A percentile compares a stretch with the other conserved stretches of the same genome.
phyloP scores from a whole-genome alignment of 2,329 filamentous ascomycete genomes.

The Fusarium guadeloupense region DNA sequence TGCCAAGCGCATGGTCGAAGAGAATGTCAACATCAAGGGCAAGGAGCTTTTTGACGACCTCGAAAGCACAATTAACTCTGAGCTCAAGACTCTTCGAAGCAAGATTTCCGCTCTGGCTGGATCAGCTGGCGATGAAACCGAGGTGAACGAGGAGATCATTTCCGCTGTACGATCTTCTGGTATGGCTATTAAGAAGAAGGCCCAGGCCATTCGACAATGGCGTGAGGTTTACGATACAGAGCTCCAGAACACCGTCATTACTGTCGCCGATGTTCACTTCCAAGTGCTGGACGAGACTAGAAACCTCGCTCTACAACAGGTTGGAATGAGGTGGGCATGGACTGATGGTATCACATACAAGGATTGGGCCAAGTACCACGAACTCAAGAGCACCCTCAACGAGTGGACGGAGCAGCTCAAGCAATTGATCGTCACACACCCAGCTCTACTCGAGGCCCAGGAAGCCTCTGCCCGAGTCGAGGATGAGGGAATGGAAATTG shows the following conservation, averaged over 20 bases:
- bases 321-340: slow-evolving; percentile 95
- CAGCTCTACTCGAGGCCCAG: slow-evolving; percentile 74
- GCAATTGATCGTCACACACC: slow-evolving; percentile 77
- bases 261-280: slow-evolving; percentile 81
- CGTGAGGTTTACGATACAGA: slow-evolving; percentile 75
- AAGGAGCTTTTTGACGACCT: slow-evolving; percentile 74
- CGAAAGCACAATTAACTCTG: slow-evolving; percentile 70
- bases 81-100: slow-evolving; percentile 72
- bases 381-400: slow-evolving; percentile 81
- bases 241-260: slow-evolving; percentile 72
- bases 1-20: slow-evolving; percentile 63
- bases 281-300: slow-evolving; percentile 84
- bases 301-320: slow-evolving; percentile 86
- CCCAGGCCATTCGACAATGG: slow-evolving; percentile 81
- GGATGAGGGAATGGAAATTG: slow-evolving; percentile 80
- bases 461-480: slow-evolving; percentile 75
- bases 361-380: slow-evolving; percentile 95
- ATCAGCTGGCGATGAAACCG: slow-evolving; percentile 56
- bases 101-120: slow-evolving; percentile 72
- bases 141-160: slow-evolving; percentile 55
- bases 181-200: slow-evolving; percentile 76
- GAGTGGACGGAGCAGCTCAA: slow-evolving; percentile 88
- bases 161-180: slow-evolving; percentile 72
- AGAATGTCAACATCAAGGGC: slow-evolving; percentile 72
- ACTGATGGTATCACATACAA: slow-evolving; percentile 96